Evolutionary conservation across 2,329 filamentous ascomycete genomes (phyloP).

Genomic region (Alternaria tenuissima): DNA sequence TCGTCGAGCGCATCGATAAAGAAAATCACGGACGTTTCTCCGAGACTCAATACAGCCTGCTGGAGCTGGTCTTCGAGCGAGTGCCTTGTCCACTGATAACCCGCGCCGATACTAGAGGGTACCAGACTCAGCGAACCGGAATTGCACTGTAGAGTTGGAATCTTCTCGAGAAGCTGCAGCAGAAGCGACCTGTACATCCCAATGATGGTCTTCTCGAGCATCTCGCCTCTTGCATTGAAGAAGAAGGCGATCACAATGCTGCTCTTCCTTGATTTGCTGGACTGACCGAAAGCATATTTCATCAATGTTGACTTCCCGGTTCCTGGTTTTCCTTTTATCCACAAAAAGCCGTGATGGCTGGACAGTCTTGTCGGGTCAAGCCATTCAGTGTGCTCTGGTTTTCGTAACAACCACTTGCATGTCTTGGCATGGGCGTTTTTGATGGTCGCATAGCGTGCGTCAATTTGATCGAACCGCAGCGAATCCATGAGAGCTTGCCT

Average conservation of each 20-base stretch:
- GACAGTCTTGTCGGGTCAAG: conserved; percentile 37
- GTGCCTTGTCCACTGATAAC: conserved; percentile 22
- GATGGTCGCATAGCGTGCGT: conserved; percentile 50
- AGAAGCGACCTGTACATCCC: conserved; percentile 39
- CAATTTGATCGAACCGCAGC: conserved; percentile 52
- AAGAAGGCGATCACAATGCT: conserved; percentile 29
- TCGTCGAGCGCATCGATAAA: conserved; percentile 60
- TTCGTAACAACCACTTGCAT: conserved; percentile 54
- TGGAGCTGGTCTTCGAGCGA: conserved; percentile 29
- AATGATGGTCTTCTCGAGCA: conserved; percentile 30
- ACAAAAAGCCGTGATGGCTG: conserved; percentile 54
- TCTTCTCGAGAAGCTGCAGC: conserved; percentile 30
- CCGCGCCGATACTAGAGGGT: conserved; percentile 1
- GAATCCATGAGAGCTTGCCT: conserved; percentile 41
- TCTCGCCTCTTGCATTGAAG: conserved; percentile 37
- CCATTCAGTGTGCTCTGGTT: conserved; percentile 51
- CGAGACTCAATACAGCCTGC: conserved; percentile 23
- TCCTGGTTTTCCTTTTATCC: conserved; percentile 55
- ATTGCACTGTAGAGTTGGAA: conserved; percentile 19
- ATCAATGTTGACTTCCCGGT: conserved; percentile 56
- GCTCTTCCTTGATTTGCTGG: conserved; percentile 16
- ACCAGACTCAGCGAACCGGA: conserved; percentile 5
- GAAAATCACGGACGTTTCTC: conserved; percentile 23
- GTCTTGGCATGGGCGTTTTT: conserved; percentile 50
- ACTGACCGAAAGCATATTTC: conserved; percentile 39